Percentiles rank a stretch among this genome's conserved stretches.
Evolutionary conservation across 106 monocot species (phyloP).

Genomic region (Acorus gramineus): DNA sequence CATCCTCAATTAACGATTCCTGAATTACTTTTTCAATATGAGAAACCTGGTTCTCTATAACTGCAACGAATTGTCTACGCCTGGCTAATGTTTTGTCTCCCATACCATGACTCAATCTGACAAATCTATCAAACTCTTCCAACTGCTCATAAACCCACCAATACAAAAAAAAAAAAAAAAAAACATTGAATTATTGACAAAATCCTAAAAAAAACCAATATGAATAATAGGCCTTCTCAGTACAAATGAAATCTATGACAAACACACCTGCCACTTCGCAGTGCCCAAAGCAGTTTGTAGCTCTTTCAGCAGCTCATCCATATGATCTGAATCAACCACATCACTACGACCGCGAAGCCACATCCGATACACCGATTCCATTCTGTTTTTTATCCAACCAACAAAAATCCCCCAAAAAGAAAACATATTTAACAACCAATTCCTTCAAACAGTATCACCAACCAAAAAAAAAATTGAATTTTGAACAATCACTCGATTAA

Average conservation of each 20-base stretch:
- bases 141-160: constrained; percentile 30
- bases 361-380: constrained; percentile 72
- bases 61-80: not conserved
- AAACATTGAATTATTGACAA: not conserved
- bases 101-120: constrained; percentile 2
- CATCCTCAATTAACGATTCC: too few species aligned
- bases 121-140: constrained; percentile 74
- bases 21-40: too few species aligned
- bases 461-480: too few species aligned
- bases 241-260: not conserved
- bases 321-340: constrained; percentile 18
- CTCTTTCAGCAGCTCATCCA: constrained; percentile 43
- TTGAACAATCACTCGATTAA: too few species aligned
- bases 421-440: too few species aligned
- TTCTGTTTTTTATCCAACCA: constrained; percentile 17
- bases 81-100: constrained; percentile 6
- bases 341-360: constrained; percentile 40
- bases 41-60: too few species aligned
- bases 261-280: constrained; percentile 81
- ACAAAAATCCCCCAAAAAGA: not conserved
- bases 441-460: too few species aligned
- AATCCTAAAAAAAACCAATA: not conserved
- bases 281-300: constrained; percentile 68
- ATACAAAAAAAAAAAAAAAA: not conserved
- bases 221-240: not conserved